A percentile compares a stretch with the other conserved stretches of the same genome.
Conservation (phyloP, 306 rosid genomes). For the Gastrolobium bilobum region DNA sequence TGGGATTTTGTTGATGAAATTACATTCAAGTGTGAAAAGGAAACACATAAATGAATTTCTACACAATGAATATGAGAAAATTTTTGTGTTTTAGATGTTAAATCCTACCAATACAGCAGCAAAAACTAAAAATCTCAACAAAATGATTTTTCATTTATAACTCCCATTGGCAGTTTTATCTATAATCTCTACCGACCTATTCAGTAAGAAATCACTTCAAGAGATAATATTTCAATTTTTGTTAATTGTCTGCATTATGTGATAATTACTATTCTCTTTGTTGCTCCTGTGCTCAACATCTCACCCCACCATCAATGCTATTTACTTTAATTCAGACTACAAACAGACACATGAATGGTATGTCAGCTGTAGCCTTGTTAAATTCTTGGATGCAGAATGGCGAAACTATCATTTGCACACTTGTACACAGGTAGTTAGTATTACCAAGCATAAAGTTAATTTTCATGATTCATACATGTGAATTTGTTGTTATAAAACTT, state of each 20-base stretch:
- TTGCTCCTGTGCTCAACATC: constrained; percentile 4
- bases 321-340: constrained; percentile 16
- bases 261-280: constrained; percentile 1
- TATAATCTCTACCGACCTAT: neutral
- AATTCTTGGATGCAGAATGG: neutral
- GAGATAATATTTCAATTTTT: neutral
- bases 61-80: neutral
- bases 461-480: neutral
- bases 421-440: neutral
- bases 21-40: neutral
- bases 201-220: constrained; percentile 14
- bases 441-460: constrained; percentile 13
- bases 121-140: constrained; percentile 3
- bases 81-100: neutral
- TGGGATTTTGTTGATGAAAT: neutral
- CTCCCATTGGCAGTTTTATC: neutral
- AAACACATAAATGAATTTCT: constrained; percentile 26
- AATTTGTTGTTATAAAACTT: constrained; percentile 17
- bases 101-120: constrained; percentile 16
- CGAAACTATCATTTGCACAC: constrained; percentile 31
- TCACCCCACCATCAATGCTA: neutral
- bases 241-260: constrained; percentile 21
- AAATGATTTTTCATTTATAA: constrained; percentile 10
- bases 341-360: neutral
- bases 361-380: neutral